Evolutionary conservation across 352 stramenopile species (phyloP).

Genomic region (Plasmopara viticola): DNA sequence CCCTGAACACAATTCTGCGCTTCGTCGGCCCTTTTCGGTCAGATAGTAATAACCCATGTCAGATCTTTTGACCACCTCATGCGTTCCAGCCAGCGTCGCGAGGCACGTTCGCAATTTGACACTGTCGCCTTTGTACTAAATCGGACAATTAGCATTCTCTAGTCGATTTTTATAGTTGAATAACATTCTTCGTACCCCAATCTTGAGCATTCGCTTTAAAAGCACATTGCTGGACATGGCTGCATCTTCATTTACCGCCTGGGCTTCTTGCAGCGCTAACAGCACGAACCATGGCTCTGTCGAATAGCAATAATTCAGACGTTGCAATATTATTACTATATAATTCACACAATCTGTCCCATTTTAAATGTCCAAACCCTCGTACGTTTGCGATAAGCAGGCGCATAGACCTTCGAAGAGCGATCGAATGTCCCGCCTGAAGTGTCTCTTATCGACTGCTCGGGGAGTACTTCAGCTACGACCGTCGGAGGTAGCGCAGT

Average conservation of each 20-base stretch:
- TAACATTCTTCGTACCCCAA: constrained; percentile 31
- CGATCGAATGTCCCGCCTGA: constrained; percentile 5
- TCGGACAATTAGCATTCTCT: neutral
- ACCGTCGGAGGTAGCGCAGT: neutral
- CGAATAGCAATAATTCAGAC: neutral
- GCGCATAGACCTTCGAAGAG: constrained; percentile 32
- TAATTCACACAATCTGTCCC: neutral
- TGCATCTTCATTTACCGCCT: constrained; percentile 26
- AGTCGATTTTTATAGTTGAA: neutral
- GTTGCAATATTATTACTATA: neutral
- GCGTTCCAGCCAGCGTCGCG: constrained; percentile 42
- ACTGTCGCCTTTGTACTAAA: constrained; percentile 50
- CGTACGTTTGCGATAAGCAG: constrained; percentile 58
- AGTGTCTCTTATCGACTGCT: constrained; percentile 5
- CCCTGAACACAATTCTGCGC: constrained; percentile 41
- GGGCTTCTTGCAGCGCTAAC: constrained; percentile 33
- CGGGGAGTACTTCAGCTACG: constrained; percentile 4
- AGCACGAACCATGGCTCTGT: constrained; percentile 79
- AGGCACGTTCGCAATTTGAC: constrained; percentile 53
- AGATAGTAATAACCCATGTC: constrained; percentile 42
- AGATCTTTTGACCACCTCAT: constrained; percentile 50
- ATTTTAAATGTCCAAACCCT: neutral
- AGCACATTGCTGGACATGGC: constrained; percentile 37
- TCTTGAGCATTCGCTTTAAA: constrained; percentile 41
- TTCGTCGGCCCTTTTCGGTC: constrained; percentile 44